Base-by-base conservation (phyloP, 768 basidiomycete genomes). In the Clavaria fumosa region DNA sequence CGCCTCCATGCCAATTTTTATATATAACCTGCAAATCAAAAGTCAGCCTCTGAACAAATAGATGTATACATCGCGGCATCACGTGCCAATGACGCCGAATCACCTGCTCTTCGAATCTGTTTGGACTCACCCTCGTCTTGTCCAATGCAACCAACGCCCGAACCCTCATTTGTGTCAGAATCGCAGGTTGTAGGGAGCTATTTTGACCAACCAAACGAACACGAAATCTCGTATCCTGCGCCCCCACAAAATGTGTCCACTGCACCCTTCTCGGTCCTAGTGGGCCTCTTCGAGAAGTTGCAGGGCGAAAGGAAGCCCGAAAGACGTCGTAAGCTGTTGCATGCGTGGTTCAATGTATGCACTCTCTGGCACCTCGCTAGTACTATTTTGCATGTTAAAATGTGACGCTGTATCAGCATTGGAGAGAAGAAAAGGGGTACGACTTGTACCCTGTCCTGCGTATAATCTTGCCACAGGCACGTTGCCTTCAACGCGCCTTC, bases 401-500 rank as follows among this genome's bases (percentile, higher is more conserved):
- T 11, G 12, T 15, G 5, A 11, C 35, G 37, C 45, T 45, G 31
- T 15, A 35, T 26, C 47, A 86, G 79, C 75, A 80, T 50, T 97
- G 90, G 88, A 69, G 91, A 46, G 62, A 73, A 30, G 70, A 83
- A 48, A 79, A 88, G 31, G 95, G 95, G 0, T 62, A 72, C 48
- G 85, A 97, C 52, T 55, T 99, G 23, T 96, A 83, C 55, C 91
- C 93, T 4, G 74, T 90, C 21, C 62, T 97, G 34, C 75, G 90
- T 22, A 66, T 99, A 15, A 64, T 99, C 36, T 64, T 99, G 27
- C 95, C 95, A 4, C 91, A 95, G 67, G 86, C 69, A 56, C 40
- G 57, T 33, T 23, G 2, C 17, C 18, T 23, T 28, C 5, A 11
- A 27, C 14, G 10, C 26, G 31, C 4, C 26, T 22, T 11, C 18